phyloP scores from a whole-genome alignment of 192 early-diverging fungal genomes.

The Chytriomyces sp. region DNA sequence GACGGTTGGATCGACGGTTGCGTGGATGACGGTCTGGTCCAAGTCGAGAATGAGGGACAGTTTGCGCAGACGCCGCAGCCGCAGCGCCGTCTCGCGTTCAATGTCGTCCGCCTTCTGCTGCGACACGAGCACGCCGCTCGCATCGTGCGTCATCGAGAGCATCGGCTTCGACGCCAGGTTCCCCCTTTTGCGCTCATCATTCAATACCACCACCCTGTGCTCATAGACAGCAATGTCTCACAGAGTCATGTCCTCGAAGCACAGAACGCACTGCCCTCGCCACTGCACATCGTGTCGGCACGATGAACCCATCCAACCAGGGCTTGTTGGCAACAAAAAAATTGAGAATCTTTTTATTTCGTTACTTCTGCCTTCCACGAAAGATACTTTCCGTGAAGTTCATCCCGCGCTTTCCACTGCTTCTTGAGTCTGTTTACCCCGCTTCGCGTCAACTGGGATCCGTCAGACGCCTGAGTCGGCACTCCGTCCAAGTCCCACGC shows the following conservation, averaged over 20 bases:
- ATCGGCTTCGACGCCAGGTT: no score
- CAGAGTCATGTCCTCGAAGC: conserved; percentile 71
- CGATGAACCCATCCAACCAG: no score
- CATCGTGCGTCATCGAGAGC: conserved; percentile 80
- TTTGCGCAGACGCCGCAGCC: conserved; percentile 67
- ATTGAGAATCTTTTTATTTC: no score
- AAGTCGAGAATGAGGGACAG: conserved; percentile 94
- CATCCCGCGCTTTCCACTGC: neutral
- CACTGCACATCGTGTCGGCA: conserved; percentile 79
- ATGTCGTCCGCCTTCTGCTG: conserved; percentile 67
- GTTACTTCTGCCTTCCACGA: no score
- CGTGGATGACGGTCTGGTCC: conserved; percentile 97
- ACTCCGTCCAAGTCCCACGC: neutral
- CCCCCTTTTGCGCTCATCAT: neutral
- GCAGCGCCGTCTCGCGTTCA: conserved; percentile 66
- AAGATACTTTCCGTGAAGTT: neutral
- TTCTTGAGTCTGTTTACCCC: neutral
- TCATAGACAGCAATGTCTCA: conserved; percentile 24
- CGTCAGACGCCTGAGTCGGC: neutral
- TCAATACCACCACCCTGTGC: neutral
- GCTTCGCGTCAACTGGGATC: neutral
- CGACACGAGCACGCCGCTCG: conserved; percentile 69
- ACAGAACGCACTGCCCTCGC: conserved; percentile 78
- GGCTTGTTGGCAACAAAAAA: no score
- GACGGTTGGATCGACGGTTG: conserved; percentile 76